Base-by-base conservation (phyloP, 2,329 filamentous ascomycete species). In the Ophiostoma ips region DNA sequence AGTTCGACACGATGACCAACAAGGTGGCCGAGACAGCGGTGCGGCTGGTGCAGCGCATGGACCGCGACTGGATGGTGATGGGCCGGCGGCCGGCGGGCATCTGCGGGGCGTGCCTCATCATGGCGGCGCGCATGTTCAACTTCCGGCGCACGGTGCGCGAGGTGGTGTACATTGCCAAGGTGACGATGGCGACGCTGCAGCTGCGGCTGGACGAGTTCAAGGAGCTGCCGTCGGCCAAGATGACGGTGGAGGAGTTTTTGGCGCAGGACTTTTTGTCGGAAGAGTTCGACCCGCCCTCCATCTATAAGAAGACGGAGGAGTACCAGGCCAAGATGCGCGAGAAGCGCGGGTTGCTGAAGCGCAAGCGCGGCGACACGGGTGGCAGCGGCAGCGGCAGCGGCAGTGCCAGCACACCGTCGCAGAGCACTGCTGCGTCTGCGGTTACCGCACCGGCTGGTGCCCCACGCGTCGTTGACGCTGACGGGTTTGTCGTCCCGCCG, bases 101-200 rank as follows among this genome's bases (percentile, higher is more conserved):
- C 50, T 95, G 89, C 63, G 92, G 92, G 54, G 92, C 92, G 12
- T 94, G 89, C 57, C 76, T 98, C 45, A 85, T 98, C 54, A 83
- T 98, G 63, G 92, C 92, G 7, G 90, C 92, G 9, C 84, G 92
- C 48, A 96, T 96, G 84, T 94, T 95, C 74, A 96, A 96, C 65
- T 98, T 94, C 62, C 84, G 90, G 41, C 82, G 92, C 16, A 95
- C 88, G 0, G 81, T 94, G 12, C 79, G 88, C 30, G 92, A 98
- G 66, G 85, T 98, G 9, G 90, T 96, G n/a, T 96, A 95, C 63
- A 86, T 95, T 35, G 90, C 95, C 63, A 96, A 95, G 63, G 89
- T 96, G 47, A 94, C 89, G 38, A 94, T 94, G 56, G 77, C 87
- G 54, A 98, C 92, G 8, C 87, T 98, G 53, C 84, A 88, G 60